Conservation (phyloP, 176 grass and related monocot species). For the Dendrocalamus sinicus region DNA sequence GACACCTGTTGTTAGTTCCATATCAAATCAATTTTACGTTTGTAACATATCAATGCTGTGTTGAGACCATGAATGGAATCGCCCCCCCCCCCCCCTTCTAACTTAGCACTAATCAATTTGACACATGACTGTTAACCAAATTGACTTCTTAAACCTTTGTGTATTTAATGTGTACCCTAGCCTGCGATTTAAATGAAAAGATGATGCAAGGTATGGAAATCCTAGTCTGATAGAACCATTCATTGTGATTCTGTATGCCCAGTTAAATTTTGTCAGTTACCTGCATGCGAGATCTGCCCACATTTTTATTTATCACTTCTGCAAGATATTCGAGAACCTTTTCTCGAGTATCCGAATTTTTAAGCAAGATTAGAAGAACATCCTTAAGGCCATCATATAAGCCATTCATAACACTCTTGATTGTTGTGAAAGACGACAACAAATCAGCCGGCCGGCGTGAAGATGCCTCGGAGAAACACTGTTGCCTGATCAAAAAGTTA, state of each 20-base stretch:
- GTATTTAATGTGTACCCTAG: not conserved
- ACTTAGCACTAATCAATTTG: not conserved
- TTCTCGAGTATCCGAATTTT: conserved; percentile 90
- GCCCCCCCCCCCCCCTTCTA: not conserved
- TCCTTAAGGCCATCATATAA: conserved; percentile 88
- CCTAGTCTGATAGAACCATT: not conserved
- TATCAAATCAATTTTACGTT: not conserved
- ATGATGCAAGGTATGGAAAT: conserved; percentile 1
- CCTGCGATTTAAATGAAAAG: conserved; percentile 24
- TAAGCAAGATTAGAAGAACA: conserved; percentile 73
- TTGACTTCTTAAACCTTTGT: conserved; percentile 2
- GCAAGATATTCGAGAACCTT: conserved; percentile 88
- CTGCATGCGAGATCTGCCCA: conserved; percentile 84
- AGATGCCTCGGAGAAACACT: conserved; percentile 89
- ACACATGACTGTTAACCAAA: not conserved
- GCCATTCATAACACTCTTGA: conserved; percentile 87
- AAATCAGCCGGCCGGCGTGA: conserved; percentile 74
- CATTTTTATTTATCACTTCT: conserved; percentile 84
- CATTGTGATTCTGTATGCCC: not conserved
- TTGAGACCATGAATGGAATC: not conserved
- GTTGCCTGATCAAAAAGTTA: conserved; percentile 59
- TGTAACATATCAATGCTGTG: not conserved
- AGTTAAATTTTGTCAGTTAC: conserved; percentile 52
- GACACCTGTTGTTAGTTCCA: not conserved
- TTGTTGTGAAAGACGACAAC: conserved; percentile 83